Percentiles rank a stretch among this genome's conserved stretches.
phyloP scores from a whole-genome alignment of 1,284 basidiomycete genomes.

The Fomes fomentarius region DNA sequence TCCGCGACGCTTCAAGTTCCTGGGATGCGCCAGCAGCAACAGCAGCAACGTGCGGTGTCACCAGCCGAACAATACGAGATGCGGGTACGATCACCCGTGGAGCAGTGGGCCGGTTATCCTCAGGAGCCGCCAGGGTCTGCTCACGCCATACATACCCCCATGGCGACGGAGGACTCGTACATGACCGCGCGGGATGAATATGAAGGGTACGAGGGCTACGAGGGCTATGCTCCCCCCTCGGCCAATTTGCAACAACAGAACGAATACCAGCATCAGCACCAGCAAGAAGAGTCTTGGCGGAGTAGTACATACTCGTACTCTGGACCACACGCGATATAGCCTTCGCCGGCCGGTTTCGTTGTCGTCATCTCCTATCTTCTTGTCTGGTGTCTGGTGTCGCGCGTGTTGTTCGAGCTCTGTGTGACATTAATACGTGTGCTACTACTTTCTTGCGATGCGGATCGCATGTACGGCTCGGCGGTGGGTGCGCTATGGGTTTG shows the following conservation, averaged over 20 bases:
- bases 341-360: not conserved
- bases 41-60: constrained; percentile 8
- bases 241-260: too few relatives aligned
- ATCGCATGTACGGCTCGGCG: not conserved
- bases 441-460: constrained; percentile 6
- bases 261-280: constrained; percentile 3
- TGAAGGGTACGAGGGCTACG: constrained; percentile 11
- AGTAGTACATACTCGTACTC: constrained; percentile 26
- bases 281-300: constrained; percentile 25
- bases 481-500: not conserved
- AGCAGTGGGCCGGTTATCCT: constrained; percentile 23
- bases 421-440: constrained; percentile 23
- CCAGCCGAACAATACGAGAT: constrained; percentile 51
- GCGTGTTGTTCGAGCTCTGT: constrained; percentile 10
- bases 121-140: not conserved
- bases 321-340: constrained; percentile 24
- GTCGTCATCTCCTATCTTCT: not conserved
- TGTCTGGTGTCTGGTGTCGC: not conserved
- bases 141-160: constrained; percentile 15
- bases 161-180: constrained; percentile 21
- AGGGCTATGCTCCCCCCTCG: not conserved
- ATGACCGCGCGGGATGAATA: constrained; percentile 21
- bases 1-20: constrained; percentile 22
- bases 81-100: constrained; percentile 44
- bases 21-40: constrained; percentile 13